A percentile compares a stretch with the other conserved stretches of the same genome.
Conservation (phyloP, 225 moss, liverwort and hornwort genomes). For the Asterella californica region DNA sequence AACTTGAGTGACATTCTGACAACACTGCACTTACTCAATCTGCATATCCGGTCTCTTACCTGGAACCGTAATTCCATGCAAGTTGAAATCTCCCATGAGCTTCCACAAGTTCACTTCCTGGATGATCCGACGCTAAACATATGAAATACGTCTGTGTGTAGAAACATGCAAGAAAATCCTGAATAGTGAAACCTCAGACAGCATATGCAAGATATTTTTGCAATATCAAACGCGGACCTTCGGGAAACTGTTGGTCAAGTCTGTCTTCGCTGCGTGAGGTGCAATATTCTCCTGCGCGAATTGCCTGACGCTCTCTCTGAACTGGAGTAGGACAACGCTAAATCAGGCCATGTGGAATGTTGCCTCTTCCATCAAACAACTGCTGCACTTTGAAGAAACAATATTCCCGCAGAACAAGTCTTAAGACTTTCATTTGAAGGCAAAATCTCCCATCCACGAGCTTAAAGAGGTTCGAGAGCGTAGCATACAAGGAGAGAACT, state of each 20-base stretch:
- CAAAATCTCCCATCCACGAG: background rate
- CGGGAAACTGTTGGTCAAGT: conserved; percentile 77
- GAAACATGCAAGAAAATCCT: background rate
- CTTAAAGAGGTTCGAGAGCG: background rate
- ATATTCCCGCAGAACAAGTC: background rate
- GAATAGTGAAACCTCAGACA: background rate
- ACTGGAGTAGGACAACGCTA: conserved; percentile 44
- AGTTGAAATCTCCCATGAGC: conserved; percentile 94
- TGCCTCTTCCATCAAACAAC: too few relatives aligned
- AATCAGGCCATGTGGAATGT: background rate
- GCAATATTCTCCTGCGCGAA: conserved; percentile 93
- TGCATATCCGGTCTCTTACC: conserved; percentile 42
- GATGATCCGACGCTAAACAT: background rate
- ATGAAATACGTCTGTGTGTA: background rate
- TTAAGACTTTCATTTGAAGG: background rate
- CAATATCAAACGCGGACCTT: conserved; percentile 40
- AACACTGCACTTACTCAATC: background rate
- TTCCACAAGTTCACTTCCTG: conserved; percentile 98
- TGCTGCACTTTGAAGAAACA: background rate
- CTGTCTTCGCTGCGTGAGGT: conserved; percentile 91
- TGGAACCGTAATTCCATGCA: conserved; percentile 96
- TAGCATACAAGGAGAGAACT: background rate
- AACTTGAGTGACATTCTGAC: background rate
- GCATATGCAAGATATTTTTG: background rate
- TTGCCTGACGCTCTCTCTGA: conserved; percentile 82